Evolutionary conservation across 2,329 filamentous ascomycete genomes (phyloP), one percentile per base, ranked within the genome.

Genomic region (Sporothrix pallida): DNA sequence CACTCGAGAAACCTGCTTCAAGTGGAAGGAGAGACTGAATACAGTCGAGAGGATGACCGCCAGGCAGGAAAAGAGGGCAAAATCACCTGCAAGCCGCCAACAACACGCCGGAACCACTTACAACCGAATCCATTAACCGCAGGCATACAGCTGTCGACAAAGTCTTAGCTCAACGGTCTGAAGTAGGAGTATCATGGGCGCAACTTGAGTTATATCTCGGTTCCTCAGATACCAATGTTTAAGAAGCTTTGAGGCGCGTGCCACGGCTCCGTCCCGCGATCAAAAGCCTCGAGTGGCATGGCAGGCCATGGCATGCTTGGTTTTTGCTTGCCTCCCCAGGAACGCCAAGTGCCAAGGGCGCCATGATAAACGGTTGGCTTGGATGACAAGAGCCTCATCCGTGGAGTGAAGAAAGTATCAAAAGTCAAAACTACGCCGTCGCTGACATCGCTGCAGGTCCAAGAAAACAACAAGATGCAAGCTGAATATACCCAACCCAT

Each of bases 331-430:
- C 26, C 12, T 23, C 26, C 23, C 7, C 31, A 26, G 20, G 42
- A 9, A 67, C 42, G 42, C 62, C 42, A 67, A 67, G 62, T 56
- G 62, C 62, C 62, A 48, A 67, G 42, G 13, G 62, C 62, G 42
- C 62, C 20, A 26, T 42, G 42, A 48, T 17, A 42, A 20, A 48
- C 17, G 42, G 42, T 10, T 10, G n/a, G 23, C 42, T 67, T 26
- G 62, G 58, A 12, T 8, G 62, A 65, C 42, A 48, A 26, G 62
- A 31, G 56, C 26, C 56, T n/a, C 26, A 31, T 5, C 31, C 31
- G 31, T 31, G 31, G 5, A 31, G 31, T 31, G 31, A 31, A 5
- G 31, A 31, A 37, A 37, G 31, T 5, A 37, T 37, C 31, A 37
- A 60, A 42, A 17, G 13, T 15, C 26, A n/a, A 60, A 6, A 23